These are phyloP conservation scores for Cornus suecica DNA, from an alignment of 148 eudicot species.

Conservation along the genomic window DNA sequence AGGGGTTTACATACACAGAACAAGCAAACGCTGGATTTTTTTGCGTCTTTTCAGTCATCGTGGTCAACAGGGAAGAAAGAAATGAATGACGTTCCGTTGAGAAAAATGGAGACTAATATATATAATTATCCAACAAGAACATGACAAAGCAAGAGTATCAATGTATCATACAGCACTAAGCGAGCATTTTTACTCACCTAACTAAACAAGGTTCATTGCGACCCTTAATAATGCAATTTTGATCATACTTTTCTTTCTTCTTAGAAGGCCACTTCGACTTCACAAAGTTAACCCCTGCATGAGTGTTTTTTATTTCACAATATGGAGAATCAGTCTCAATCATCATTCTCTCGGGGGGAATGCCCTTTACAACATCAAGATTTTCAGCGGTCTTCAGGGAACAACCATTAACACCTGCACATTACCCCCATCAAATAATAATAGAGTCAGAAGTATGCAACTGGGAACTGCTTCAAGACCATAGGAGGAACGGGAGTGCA, in stretches of 20 bases:
- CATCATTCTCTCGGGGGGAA: slow-evolving; percentile 89
- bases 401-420: slow-evolving; percentile 87
- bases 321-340: slow-evolving; percentile 99
- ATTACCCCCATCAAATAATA: no score
- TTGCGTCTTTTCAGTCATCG: no score
- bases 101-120: no score
- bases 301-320: slow-evolving; percentile 94
- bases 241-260: slow-evolving; percentile 94
- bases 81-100: no score
- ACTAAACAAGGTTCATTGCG: slow-evolving; percentile 96
- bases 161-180: neutral
- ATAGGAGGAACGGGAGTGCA: neutral
- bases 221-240: slow-evolving; percentile 82
- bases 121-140: neutral
- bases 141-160: neutral
- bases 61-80: no score
- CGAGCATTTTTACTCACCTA: slow-evolving; percentile 45
- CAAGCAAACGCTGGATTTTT: no score
- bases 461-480: neutral
- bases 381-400: slow-evolving; percentile 85
- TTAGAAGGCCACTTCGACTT: slow-evolving; percentile 86
- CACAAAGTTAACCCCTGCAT: slow-evolving; percentile 84
- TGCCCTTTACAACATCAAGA: slow-evolving; percentile 80
- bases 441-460: neutral
- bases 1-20: no score